These are phyloP conservation scores for Syzygium malaccense DNA, from an alignment of 441 rosid genomes.

Conservation along the genomic window DNA sequence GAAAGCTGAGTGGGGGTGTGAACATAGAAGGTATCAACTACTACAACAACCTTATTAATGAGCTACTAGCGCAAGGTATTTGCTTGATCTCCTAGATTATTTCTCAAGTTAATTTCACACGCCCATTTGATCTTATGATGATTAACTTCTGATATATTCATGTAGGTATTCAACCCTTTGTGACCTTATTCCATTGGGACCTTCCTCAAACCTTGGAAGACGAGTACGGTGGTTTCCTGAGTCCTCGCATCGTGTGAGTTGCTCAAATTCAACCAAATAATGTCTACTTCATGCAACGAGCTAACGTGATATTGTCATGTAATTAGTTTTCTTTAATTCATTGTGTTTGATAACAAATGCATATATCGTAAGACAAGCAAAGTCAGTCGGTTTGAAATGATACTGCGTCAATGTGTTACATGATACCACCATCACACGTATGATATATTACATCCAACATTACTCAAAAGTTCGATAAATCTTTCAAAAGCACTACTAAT, in stretches of 20 bases:
- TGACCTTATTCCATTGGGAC: constrained; percentile 15
- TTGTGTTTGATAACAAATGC: neutral
- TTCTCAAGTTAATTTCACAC: neutral
- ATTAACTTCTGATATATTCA: neutral
- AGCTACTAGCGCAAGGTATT: constrained; percentile 8
- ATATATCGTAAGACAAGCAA: too few species aligned
- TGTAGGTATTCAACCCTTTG: constrained; percentile 8
- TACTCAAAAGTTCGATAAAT: neutral
- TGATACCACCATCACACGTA: neutral
- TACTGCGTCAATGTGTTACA: neutral
- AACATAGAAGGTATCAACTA: constrained; percentile 3
- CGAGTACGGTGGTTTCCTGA: constrained; percentile 11
- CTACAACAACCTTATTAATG: constrained; percentile 9
- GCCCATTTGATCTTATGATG: neutral
- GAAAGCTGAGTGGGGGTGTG: constrained; percentile 8
- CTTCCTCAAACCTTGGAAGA: constrained; percentile 12
- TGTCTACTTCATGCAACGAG: neutral
- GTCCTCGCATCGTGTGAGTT: neutral
- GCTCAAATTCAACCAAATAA: neutral
- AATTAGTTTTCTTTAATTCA: neutral
- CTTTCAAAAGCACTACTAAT: accelerated
- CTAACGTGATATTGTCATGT: neutral
- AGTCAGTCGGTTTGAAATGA: neutral
- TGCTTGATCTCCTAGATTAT: neutral
- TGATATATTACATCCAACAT: too few species aligned